Base-by-base conservation (phyloP, 208 protist genomes). In the Crithidia fasciculata region DNA sequence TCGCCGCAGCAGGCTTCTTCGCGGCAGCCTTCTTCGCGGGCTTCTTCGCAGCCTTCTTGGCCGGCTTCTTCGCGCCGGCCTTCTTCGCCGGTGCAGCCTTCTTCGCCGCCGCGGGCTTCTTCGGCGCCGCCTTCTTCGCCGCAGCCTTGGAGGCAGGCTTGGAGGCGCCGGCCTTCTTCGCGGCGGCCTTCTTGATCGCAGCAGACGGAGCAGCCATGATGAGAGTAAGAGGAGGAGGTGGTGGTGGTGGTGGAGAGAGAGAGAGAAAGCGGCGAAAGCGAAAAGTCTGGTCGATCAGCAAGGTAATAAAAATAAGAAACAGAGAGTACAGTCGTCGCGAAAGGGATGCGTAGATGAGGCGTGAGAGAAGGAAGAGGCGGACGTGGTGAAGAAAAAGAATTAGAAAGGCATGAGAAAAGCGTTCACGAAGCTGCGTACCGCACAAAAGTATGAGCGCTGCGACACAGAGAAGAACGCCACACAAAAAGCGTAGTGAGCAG, bases 21-120 rank as follows among this genome's bases (percentile, higher is more conserved):
- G 56, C 62, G 4, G 79, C 66, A 5, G 71, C 69, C 69, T 88
- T 83, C 58, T 75, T 74, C 2, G 19, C 0, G 8, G 62, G 52
- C 65, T 78, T 76, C 55, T 60, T 50, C 2, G 43, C 52, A n/a
- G 47, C 53, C 53, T 62, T 76, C 58, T 56, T 36, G 19, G 37
- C 61, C 18, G 50, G 8, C 47, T 10, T 63, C 57, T 76, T 64
- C 7, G 43, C 44, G 44, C 8, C 16, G 18, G 57, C 37, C 49
- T 55, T 36, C 47, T 49, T 69, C n/a, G 66, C 74, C 16, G n/a
- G n/a, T n/a, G 60, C 69, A 16, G 74, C 67, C 69, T 84, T 89
- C n/a, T n/a, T n/a, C n/a, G n/a, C n/a, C n/a, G n/a, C n/a, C n/a
- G n/a, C n/a, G n/a, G n/a, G n/a, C n/a, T n/a, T n/a, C n/a, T n/a